phyloP scores from a whole-genome alignment of 2,329 filamentous ascomycete genomes.

The Sclerotinia borealis region DNA sequence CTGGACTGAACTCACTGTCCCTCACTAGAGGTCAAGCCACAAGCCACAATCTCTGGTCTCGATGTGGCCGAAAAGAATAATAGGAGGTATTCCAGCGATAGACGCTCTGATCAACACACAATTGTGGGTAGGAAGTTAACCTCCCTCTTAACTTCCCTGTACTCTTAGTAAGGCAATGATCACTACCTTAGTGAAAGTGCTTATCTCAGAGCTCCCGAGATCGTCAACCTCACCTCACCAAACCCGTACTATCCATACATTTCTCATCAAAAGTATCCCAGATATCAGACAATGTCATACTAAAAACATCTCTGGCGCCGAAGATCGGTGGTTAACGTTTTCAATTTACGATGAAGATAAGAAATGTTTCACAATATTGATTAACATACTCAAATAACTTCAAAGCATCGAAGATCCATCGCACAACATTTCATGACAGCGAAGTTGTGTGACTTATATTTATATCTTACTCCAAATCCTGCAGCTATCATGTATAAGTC shows the following conservation, averaged over 20 bases:
- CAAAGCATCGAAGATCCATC: background rate
- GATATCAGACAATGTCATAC: background rate
- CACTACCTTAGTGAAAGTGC: background rate
- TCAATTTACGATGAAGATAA: background rate
- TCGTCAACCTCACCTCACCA: background rate
- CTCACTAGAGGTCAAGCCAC: background rate
- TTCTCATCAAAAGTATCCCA: background rate
- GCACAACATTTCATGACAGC: background rate
- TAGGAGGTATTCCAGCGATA: background rate
- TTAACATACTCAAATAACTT: background rate
- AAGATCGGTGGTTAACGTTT: background rate
- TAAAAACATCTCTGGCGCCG: background rate
- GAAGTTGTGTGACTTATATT: background rate
- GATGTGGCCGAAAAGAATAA: background rate
- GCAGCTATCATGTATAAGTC: background rate
- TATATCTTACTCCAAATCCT: background rate
- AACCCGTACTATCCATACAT: background rate
- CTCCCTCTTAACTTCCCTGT: background rate
- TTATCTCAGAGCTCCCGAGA: background rate
- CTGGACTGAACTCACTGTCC: background rate
- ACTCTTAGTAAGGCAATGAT: background rate
- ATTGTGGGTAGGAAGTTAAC: background rate
- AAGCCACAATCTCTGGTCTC: background rate
- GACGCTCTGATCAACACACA: background rate
- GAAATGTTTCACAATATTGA: constrained; percentile 1